Evolutionary conservation across 345 rosid species (phyloP), one percentile per base, ranked within the genome.

Genomic region (Bretschneidera sinensis): DNA sequence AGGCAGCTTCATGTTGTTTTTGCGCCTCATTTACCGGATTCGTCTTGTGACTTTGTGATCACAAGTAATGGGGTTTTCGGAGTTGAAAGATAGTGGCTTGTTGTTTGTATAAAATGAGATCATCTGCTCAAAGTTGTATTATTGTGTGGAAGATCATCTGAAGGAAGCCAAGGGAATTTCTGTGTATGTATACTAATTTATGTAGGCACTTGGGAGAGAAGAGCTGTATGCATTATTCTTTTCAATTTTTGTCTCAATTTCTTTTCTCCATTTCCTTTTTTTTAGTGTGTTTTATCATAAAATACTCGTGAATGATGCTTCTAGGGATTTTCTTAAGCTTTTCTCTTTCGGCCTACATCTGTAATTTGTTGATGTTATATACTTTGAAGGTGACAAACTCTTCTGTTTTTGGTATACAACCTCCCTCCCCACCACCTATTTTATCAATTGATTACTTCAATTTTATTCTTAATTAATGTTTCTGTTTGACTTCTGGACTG

Each of bases 31-130:
- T 82, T 92, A 70, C 84, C 85, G 17, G 54, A 33, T 17, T 49
- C 71, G 0, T 89, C 82, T 13, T 85, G 97, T 19, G 97, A 87
- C 61, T 85, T 79, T 62, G 75, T 68, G 67, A 89, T 89, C 62
- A 76, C 67, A 20, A 71, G 67, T 50, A 82, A 82, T 39, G 96
- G 98, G 31, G 72, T 82, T 55, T 72, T 64, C 48, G 91, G 79
- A 25, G 69, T 75, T 70, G 59, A 76, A 15, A 59, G 68, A 66
- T 66, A 64, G 22, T 8, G 16, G 49, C 17, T 19, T 15, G 24
- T 9, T 63, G 45, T 45, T 51, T 25, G 9, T 16, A 16, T n/a
- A 47, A 24, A n/a, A 49, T 22, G 22, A 16, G 24, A 9, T n/a
- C n/a, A n/a, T n/a, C n/a, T n/a, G n/a, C n/a, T n/a, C n/a, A n/a